These are phyloP conservation scores for Geoglossum cookeanum DNA, from an alignment of 2,329 filamentous ascomycete species.

Conservation along the genomic window DNA sequence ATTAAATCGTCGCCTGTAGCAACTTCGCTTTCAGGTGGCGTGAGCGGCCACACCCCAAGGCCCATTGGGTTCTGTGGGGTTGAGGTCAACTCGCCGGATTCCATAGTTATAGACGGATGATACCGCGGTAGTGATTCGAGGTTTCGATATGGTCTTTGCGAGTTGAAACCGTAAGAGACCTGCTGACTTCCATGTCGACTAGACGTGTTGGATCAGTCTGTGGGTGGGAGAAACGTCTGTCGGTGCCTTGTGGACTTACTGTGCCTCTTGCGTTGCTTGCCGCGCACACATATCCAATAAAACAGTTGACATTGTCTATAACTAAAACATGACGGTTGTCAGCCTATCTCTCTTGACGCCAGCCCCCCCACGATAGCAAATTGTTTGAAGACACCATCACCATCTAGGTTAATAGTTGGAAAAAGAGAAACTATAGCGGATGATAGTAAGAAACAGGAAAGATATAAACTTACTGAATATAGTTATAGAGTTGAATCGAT, in stretches of 20 bases:
- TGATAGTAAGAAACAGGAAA: not conserved
- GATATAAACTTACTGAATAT: not conserved
- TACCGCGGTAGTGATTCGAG: not conserved
- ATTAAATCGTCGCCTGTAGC: not conserved
- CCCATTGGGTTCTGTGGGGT: not conserved
- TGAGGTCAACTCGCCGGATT: not conserved
- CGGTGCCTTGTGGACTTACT: not conserved
- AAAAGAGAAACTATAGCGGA: not conserved
- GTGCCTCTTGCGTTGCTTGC: not conserved
- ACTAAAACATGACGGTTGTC: not conserved
- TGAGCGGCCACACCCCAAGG: constrained; percentile 1
- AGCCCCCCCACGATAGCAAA: no score
- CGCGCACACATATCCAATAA: not conserved
- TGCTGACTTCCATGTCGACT: not conserved
- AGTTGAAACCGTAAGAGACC: not conserved
- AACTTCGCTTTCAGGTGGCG: not conserved
- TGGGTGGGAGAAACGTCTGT: not conserved
- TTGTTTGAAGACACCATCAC: no score
- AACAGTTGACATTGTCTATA: not conserved
- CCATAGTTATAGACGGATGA: not conserved
- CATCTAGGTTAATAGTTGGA: no score
- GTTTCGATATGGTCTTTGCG: not conserved
- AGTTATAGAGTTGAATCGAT: not conserved
- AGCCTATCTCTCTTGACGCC: not conserved
- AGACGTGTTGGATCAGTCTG: not conserved